These are phyloP conservation scores for Hypoxylon sp. DNA, from an alignment of 2,329 filamentous ascomycete genomes.

Conservation along the genomic window DNA sequence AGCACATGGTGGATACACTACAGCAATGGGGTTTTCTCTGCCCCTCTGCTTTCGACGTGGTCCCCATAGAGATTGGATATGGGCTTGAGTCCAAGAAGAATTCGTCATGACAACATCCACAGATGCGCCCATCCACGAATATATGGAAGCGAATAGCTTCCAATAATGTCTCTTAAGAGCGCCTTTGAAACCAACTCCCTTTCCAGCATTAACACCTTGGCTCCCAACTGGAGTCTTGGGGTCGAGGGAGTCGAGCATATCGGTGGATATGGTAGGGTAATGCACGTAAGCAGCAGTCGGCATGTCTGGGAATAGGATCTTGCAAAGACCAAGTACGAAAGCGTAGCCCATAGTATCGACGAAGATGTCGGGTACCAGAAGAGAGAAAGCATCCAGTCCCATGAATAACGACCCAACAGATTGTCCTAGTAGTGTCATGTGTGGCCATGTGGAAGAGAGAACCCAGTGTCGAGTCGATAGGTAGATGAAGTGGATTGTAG, in stretches of 20 bases:
- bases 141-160: constrained; percentile 85
- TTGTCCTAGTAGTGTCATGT: constrained; percentile 94
- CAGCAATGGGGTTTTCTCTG: constrained; percentile 71
- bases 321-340: constrained; percentile 86
- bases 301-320: constrained; percentile 82
- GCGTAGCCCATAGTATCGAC: constrained; percentile 99
- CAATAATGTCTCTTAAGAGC: constrained; percentile 85
- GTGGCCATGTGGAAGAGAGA: constrained; percentile 88
- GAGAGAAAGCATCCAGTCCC: constrained; percentile 92
- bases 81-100: constrained; percentile 90
- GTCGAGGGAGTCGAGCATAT: constrained; percentile 91
- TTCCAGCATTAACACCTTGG: constrained; percentile 86
- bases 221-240: constrained; percentile 69
- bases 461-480: constrained; percentile 90
- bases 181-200: constrained; percentile 80
- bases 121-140: constrained; percentile 84
- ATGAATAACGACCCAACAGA: constrained; percentile 89
- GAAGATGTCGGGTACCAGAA: constrained; percentile 93
- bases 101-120: constrained; percentile 98
- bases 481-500: constrained; percentile 90
- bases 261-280: constrained; percentile 97
- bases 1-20: constrained; percentile 93
- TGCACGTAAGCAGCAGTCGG: constrained; percentile 96
- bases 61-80: constrained; percentile 87
- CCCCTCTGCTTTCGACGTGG: constrained; percentile 64